Evolutionary conservation across 2,329 filamentous ascomycete species (phyloP).

Genomic region (Fusarium musae): DNA sequence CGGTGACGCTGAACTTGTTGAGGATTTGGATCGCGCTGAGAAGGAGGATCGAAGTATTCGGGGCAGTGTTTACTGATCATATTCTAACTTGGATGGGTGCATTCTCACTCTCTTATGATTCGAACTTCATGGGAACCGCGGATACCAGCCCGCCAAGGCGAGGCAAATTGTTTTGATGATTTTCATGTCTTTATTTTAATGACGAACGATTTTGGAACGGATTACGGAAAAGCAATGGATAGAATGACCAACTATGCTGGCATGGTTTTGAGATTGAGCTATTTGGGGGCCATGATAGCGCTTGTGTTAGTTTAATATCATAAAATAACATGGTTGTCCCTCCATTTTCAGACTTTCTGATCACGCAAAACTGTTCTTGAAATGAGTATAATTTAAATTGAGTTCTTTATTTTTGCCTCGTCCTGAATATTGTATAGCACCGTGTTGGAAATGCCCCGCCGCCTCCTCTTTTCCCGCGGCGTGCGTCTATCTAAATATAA

Average conservation of each 20-base stretch:
- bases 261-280: constrained; percentile 29
- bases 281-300: constrained; percentile 2
- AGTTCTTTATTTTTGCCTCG: constrained; percentile 4
- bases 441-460: constrained; percentile 12
- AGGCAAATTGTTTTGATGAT: constrained; percentile 34
- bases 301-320: not conserved
- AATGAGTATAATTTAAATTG: not conserved
- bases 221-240: constrained; percentile 15
- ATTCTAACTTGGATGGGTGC: not conserved
- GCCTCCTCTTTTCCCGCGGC: constrained; percentile 4
- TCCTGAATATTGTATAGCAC: constrained; percentile 7
- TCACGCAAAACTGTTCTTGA: not conserved
- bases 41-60: constrained; percentile 41
- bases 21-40: constrained; percentile 40
- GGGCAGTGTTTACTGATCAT: constrained; percentile 39
- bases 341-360: not conserved
- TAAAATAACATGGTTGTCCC: constrained; percentile 2
- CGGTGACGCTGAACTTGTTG: constrained; percentile 34
- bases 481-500: constrained; percentile 25
- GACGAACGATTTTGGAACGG: constrained; percentile 14
- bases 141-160: constrained; percentile 13
- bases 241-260: constrained; percentile 36
- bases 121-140: constrained; percentile 21
- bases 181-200: constrained; percentile 28
- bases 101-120: constrained; percentile 13